Conservation (phyloP, 208 protist genomes). For the Wallacemonas sp. region DNA sequence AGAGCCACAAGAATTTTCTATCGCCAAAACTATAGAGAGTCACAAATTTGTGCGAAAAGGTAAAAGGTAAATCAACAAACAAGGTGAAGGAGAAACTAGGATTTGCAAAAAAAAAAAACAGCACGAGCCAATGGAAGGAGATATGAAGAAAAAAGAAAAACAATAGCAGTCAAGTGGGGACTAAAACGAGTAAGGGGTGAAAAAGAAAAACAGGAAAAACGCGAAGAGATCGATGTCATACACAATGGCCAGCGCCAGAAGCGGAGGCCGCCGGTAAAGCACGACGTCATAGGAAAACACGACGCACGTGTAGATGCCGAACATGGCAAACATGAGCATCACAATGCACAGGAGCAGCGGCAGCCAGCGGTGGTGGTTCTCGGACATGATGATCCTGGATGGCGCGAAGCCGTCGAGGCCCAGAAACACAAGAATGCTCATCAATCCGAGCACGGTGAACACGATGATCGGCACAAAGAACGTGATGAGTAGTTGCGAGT, state of each 20-base stretch:
- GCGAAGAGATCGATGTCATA: slow-evolving; percentile 19
- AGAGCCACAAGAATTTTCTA: no score
- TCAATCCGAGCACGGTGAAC: neutral
- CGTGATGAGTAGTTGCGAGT: neutral
- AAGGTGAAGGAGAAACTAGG: neutral
- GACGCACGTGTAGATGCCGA: slow-evolving; percentile 3
- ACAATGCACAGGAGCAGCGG: neutral
- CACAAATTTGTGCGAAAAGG: neutral
- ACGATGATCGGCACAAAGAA: slow-evolving; percentile 10
- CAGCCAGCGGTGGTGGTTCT: neutral
- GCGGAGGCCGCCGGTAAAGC: neutral
- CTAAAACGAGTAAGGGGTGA: neutral
- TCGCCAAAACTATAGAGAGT: no score
- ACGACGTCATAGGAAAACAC: slow-evolving; percentile 13
- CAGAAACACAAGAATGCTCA: neutral
- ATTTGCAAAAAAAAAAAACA: slow-evolving; percentile 12
- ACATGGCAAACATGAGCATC: neutral
- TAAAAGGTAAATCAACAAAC: neutral
- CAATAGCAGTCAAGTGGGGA: neutral
- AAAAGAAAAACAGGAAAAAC: neutral
- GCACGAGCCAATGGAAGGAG: slow-evolving; percentile 7
- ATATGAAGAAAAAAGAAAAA: slow-evolving; percentile 19
- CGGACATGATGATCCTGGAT: neutral
- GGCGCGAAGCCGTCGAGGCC: slow-evolving; percentile 2
- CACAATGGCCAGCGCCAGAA: slow-evolving; percentile 1